These are phyloP conservation scores for Areca catechu DNA, from an alignment of 176 grass and related monocot genomes.

Conservation along the genomic window DNA sequence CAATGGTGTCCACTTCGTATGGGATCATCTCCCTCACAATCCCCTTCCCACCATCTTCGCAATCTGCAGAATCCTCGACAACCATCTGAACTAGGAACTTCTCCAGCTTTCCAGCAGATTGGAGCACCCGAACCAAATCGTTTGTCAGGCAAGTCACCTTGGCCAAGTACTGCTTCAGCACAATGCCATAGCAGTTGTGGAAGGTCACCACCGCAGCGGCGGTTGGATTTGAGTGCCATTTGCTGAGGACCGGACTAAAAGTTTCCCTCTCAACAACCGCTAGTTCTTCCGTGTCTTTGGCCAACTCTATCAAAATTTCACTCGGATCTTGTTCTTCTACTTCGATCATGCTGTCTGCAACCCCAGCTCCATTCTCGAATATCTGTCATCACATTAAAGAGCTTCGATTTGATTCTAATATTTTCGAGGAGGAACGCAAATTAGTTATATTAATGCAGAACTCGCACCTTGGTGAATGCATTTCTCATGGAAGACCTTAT, in stretches of 20 bases:
- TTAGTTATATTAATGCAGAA: too few species aligned
- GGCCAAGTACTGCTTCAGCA: slow-evolving; percentile 56
- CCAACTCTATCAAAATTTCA: slow-evolving; percentile 39
- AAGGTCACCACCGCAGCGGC: slow-evolving; percentile 57
- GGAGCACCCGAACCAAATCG: slow-evolving; percentile 73
- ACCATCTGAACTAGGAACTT: slow-evolving; percentile 72
- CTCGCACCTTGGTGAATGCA: slow-evolving; percentile 63
- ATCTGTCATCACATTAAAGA: slow-evolving; percentile 29
- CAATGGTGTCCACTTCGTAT: slow-evolving; percentile 72
- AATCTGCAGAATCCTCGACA: slow-evolving; percentile 54
- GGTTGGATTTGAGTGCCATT: slow-evolving; percentile 49
- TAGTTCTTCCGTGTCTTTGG: slow-evolving; percentile 60
- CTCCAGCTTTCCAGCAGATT: slow-evolving; percentile 64
- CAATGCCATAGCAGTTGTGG: slow-evolving; percentile 70
- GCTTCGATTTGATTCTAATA: neutral
- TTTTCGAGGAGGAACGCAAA: neutral
- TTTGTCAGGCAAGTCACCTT: slow-evolving; percentile 57
- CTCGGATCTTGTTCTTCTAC: slow-evolving; percentile 55
- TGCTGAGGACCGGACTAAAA: slow-evolving; percentile 62
- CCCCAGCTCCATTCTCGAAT: slow-evolving; percentile 43
- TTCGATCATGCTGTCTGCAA: slow-evolving; percentile 34
- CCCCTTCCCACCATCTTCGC: slow-evolving; percentile 47
- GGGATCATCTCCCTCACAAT: slow-evolving; percentile 73
- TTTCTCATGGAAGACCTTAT: slow-evolving; percentile 73
- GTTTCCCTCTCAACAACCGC: slow-evolving; percentile 47